phyloP scores from a whole-genome alignment of 169 alveolate species.

The Eimeria acervulina region DNA sequence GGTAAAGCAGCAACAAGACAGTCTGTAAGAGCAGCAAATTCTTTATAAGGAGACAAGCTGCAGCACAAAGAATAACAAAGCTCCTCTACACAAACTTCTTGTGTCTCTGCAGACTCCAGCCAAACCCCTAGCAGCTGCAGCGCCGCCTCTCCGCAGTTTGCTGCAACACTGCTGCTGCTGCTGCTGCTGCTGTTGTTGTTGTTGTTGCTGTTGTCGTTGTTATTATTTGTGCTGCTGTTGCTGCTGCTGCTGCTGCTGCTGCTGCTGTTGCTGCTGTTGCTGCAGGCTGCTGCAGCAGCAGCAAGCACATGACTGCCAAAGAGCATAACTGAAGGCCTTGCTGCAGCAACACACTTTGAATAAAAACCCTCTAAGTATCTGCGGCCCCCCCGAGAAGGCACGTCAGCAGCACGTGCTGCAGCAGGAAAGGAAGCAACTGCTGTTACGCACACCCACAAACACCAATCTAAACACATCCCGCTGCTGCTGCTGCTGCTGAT shows the following conservation, averaged over 20 bases:
- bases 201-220: no score
- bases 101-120: slow-evolving; percentile 50
- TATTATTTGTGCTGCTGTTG: no score
- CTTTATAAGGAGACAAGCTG: not conserved
- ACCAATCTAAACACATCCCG: not conserved
- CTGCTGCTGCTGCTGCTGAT: slow-evolving; percentile 16
- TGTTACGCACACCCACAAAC: slow-evolving; percentile 19
- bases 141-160: slow-evolving; percentile 41
- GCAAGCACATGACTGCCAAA: slow-evolving; percentile 41
- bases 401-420: slow-evolving; percentile 1
- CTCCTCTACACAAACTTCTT: not conserved
- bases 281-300: no score
- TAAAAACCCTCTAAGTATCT: slow-evolving; percentile 27
- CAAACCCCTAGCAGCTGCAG: slow-evolving; percentile 40
- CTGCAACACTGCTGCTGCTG: no score
- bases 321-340: not conserved
- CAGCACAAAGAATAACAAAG: slow-evolving; percentile 42
- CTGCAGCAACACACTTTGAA: not conserved
- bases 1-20: slow-evolving; percentile 76
- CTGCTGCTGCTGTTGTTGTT: no score
- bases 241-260: no score
- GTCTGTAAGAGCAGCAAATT: slow-evolving; percentile 21
- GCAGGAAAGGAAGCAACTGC: slow-evolving; percentile 43
- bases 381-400: slow-evolving; percentile 55
- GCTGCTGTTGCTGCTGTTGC: no score